Evolutionary conservation across 306 rosid genomes (phyloP).

Genomic region (Lathyrus sativus): DNA sequence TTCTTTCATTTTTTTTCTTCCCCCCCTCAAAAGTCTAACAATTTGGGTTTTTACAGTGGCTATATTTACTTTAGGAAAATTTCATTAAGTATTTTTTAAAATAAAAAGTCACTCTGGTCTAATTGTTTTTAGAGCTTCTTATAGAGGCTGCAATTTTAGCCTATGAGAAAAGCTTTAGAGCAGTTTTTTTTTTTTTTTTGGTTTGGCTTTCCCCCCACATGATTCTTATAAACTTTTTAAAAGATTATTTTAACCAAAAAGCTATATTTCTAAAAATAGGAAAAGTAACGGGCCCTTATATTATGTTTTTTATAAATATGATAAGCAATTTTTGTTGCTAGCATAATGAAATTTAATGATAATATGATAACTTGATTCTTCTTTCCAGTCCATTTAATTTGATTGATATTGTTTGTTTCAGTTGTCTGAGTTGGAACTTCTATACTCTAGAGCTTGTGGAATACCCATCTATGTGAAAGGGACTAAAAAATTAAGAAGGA

Average conservation of each 20-base stretch:
- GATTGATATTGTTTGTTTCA: constrained; percentile 48
- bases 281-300: neutral
- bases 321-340: constrained; percentile 28
- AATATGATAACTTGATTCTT: constrained; percentile 30
- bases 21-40: neutral
- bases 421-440: constrained; percentile 77
- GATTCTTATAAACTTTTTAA: neutral
- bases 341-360: constrained; percentile 13
- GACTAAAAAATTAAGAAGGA: constrained; percentile 57
- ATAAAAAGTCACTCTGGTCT: neutral
- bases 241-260: constrained; percentile 3
- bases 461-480: constrained; percentile 65
- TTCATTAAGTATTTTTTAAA: neutral
- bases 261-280: neutral
- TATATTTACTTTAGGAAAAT: neutral
- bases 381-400: constrained; percentile 40
- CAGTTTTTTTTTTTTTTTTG: neutral
- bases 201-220: neutral
- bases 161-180: neutral
- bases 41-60: neutral
- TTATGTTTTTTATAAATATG: constrained; percentile 8
- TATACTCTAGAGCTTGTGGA: constrained; percentile 66
- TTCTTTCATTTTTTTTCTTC: neutral
- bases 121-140: neutral
- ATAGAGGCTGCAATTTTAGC: neutral